phyloP scores from a whole-genome alignment of 2,329 filamentous ascomycete species.

The Cytospora schulzeri region DNA sequence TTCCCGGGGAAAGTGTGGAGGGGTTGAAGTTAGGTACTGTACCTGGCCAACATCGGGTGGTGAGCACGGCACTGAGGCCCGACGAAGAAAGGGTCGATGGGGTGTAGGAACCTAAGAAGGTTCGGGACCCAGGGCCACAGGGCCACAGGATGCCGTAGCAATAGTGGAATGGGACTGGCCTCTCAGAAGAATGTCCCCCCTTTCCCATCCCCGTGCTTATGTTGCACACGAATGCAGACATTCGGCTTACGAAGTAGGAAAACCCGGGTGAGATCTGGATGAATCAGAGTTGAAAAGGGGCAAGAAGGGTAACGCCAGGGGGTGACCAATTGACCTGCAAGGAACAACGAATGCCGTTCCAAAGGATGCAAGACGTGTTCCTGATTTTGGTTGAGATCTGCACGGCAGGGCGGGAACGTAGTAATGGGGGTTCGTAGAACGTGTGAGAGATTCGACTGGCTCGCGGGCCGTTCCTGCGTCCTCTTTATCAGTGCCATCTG shows the following conservation, averaged over 20 bases:
- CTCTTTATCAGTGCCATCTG: not conserved
- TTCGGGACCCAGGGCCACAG: too few relatives aligned
- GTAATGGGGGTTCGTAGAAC: not conserved
- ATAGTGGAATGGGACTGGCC: not conserved
- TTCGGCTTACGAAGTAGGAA: not conserved
- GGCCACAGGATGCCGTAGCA: conserved; percentile 20
- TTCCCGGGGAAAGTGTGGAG: not conserved
- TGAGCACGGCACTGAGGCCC: conserved; percentile 13
- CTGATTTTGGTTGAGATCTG: not conserved
- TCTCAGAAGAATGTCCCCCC: not conserved
- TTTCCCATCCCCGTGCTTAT: not conserved
- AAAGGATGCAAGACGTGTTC: conserved; percentile 10
- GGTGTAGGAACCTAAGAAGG: too few relatives aligned
- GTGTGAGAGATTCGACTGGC: not conserved
- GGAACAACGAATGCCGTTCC: conserved; percentile 17
- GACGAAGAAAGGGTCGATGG: conserved; percentile 1
- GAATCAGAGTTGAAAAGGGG: conserved; percentile 5
- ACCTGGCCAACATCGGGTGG: not conserved
- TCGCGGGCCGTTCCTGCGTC: conserved; percentile 23
- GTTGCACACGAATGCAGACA: conserved; percentile 2
- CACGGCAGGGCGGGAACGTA: conserved; percentile 3
- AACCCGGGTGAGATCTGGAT: conserved; percentile 5
- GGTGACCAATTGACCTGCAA: conserved; percentile 19
- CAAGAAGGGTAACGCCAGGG: not conserved
- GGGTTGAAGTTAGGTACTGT: not conserved